Evolutionary conservation across 2,329 filamentous ascomycete genomes (phyloP).

Genomic region (Mariannaea elegans): DNA sequence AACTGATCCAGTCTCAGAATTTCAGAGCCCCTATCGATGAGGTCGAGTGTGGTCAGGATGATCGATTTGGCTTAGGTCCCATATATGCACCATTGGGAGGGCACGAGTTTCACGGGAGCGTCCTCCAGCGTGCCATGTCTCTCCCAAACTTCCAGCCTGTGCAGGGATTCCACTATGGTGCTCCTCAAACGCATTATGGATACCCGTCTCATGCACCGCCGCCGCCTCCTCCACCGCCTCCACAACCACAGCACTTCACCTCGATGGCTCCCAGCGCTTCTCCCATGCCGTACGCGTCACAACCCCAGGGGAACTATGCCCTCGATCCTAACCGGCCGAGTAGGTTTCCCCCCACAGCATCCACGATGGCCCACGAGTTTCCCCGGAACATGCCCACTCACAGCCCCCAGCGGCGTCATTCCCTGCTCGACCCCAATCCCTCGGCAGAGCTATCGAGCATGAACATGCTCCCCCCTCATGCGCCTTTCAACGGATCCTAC

Average conservation of each 20-base stretch:
- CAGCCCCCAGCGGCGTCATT: conserved; percentile 24
- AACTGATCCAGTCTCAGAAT: conserved; percentile 69
- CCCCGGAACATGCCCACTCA: conserved; percentile 37
- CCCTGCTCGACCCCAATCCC: conserved; percentile 30
- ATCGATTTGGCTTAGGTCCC: conserved; percentile 5
- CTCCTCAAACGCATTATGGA: conserved; percentile 20
- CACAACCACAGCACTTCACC: conserved; percentile 15
- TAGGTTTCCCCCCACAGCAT: conserved; percentile 26
- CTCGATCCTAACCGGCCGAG: conserved; percentile 25
- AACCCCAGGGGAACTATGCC: conserved; percentile 33
- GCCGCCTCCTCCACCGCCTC: conserved; percentile 13
- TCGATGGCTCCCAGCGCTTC: conserved; percentile 27
- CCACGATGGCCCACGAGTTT: conserved; percentile 33
- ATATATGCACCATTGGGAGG: conserved; percentile 23
- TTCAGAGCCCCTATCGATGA: conserved; percentile 74
- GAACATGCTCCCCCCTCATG: conserved; percentile 3
- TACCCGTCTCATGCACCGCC: conserved; percentile 15
- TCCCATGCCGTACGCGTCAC: conserved; percentile 23
- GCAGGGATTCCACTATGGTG: conserved; percentile 16
- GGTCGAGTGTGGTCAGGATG: conserved; percentile 47
- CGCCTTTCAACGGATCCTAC: conserved; percentile 27
- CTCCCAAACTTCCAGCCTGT: conserved; percentile 32
- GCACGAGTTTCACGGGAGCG: conserved; percentile 27
- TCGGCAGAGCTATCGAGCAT: conserved; percentile 25
- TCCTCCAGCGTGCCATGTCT: conserved; percentile 40